These are phyloP conservation scores for Solanum lycopersicoides DNA, from an alignment of 257 asterid genomes.

Conservation along the genomic window DNA sequence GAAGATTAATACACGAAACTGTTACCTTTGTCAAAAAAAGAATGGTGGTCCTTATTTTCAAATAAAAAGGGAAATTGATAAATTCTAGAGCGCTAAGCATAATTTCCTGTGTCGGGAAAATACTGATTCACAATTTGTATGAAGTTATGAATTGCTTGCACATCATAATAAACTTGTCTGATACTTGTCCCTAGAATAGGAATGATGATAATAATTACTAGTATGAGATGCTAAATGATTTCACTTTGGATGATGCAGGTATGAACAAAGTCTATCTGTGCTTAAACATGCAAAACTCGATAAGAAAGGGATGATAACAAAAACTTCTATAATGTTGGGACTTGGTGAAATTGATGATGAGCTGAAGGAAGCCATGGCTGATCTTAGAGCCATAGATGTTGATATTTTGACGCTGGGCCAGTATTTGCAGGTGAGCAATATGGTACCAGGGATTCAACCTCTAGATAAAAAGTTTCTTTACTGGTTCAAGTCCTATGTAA, in stretches of 20 bases:
- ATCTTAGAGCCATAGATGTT: conserved; percentile 79
- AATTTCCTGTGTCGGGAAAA: not conserved
- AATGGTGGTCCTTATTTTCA: not conserved
- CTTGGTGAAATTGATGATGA: conserved; percentile 96
- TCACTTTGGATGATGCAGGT: conserved; percentile 38
- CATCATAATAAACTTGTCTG: not conserved
- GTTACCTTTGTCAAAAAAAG: too few species aligned
- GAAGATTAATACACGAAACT: too few species aligned
- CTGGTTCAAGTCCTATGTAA: not conserved
- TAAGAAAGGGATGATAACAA: conserved; percentile 87
- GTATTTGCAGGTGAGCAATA: conserved; percentile 66
- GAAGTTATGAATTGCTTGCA: not conserved
- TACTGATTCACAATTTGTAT: not conserved
- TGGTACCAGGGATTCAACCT: not conserved
- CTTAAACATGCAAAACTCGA: conserved; percentile 76
- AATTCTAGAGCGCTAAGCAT: not conserved
- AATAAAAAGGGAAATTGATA: not conserved
- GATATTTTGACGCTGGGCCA: conserved; percentile 94
- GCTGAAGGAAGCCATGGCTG: conserved; percentile 82
- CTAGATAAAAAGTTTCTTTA: not conserved
- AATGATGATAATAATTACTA: not conserved
- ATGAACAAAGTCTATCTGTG: conserved; percentile 83
- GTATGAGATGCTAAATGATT: not conserved
- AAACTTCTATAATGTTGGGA: conserved; percentile 93
- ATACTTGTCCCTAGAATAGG: not conserved